Conservation (phyloP, 768 basidiomycete species). For the Chalciporus pseudorubinellus region DNA sequence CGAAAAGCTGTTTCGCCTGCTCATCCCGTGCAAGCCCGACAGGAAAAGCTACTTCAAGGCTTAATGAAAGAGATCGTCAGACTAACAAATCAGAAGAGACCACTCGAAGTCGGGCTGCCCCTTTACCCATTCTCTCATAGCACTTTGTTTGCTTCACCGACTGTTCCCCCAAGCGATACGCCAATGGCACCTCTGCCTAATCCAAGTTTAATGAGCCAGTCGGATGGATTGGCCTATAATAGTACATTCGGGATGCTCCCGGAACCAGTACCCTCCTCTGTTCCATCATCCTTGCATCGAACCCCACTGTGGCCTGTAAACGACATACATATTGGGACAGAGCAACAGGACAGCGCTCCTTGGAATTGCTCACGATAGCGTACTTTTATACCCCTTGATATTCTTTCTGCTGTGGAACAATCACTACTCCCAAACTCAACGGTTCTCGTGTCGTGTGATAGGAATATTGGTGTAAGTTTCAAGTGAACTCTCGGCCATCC, state of each 20-base stretch:
- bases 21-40: conserved; percentile 54
- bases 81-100: conserved; percentile 77
- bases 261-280: conserved; percentile 1
- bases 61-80: conserved; percentile 83
- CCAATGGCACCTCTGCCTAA: conserved; percentile 31
- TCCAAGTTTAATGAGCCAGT: conserved; percentile 12
- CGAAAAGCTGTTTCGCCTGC: not conserved
- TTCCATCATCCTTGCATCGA: conserved; percentile 5
- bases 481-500: conserved; percentile 8
- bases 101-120: conserved; percentile 76
- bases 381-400: conserved; percentile 1
- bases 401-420: not conserved
- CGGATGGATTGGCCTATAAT: conserved; percentile 2
- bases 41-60: conserved; percentile 78
- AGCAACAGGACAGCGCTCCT: conserved; percentile 1
- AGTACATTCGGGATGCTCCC: conserved; percentile 10
- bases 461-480: not conserved
- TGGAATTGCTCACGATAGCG: conserved; percentile 11
- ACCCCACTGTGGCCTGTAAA: conserved; percentile 3
- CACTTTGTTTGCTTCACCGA: conserved; percentile 55
- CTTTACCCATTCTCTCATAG: conserved; percentile 79
- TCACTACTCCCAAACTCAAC: no score
- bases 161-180: conserved; percentile 31
- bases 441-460: not conserved
- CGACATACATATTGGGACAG: conserved; percentile 4